Percentiles rank a stretch among this genome's conserved stretches.
Conservation (phyloP, 2,329 filamentous ascomycete genomes). For the Fulvia fulva region DNA sequence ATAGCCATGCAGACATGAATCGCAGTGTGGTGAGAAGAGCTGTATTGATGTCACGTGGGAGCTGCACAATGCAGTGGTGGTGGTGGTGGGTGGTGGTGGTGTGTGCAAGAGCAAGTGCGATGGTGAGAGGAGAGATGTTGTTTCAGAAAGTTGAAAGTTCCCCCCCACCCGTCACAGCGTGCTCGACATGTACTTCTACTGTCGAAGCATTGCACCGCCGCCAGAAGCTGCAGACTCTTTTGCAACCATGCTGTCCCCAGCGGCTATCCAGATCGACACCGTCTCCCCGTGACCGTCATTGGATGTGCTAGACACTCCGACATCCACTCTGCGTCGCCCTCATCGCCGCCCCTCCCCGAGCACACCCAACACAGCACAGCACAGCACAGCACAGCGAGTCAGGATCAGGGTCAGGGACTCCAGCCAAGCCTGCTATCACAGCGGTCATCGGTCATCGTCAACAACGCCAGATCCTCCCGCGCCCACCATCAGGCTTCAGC, state of each 20-base stretch:
- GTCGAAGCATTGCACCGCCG: neutral
- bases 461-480: slow-evolving; percentile 1
- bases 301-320: neutral
- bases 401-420: neutral
- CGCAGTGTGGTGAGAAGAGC: neutral
- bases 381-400: neutral
- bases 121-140: neutral
- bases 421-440: neutral
- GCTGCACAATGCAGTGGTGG: neutral
- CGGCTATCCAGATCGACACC: neutral
- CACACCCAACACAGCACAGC: neutral
- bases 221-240: neutral
- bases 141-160: too few relatives aligned
- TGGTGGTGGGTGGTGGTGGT: neutral
- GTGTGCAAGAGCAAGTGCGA: neutral
- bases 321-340: neutral
- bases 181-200: neutral
- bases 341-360: neutral
- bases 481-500: neutral
- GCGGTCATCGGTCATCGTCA: neutral
- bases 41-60: neutral
- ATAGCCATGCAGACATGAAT: neutral
- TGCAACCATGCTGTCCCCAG: neutral
- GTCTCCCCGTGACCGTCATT: neutral
- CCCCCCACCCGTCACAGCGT: neutral